Base-by-base conservation (phyloP, 202 grass and related monocot genomes). In the Dendrocalamus latiflorus region DNA sequence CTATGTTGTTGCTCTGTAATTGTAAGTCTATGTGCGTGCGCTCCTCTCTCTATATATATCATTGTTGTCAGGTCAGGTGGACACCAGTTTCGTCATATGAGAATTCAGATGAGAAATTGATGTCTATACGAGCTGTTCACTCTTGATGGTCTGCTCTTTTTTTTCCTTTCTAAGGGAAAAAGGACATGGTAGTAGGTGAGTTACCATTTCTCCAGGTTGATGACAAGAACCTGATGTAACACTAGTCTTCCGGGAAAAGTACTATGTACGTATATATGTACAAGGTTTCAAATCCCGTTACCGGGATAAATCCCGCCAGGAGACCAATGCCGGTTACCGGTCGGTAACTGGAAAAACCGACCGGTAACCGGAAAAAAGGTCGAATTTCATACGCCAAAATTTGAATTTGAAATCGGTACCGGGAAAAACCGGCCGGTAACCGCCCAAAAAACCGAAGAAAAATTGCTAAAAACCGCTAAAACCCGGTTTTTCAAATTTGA, bases 141-240 rank as follows among this genome's bases (percentile, higher is more conserved):
- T 28, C 14, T 22, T 38, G 28, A 72, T 20, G 22, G 43, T 38
- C 56, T 20, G 56, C 42, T 39, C 44, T 42, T 68, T 65, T 77
- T 77, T 84, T 91, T 77, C 53, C 53, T 56, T 51, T 76, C 86
- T 36, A 63, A 85, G 83, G 65, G 72, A 75, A 75, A 81, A 33
- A 70, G 45, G 66, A 85, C 68, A 41, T 37, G 63, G 53, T 80
- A 68, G 53, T 80, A 68, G 78, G 34, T 36, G 34, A 20, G 70
- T 68, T 49, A 36, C 78, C 62, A 66, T 87, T 83, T 83, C 67
- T 34, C 10, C 62, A 53, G 42, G 78, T 63, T 24, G 33, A 54
- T 20, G 49, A 53, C 49, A 17, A 53, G 2, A 20, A 15, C 12
- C 47, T 49, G 4, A 6, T 6, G 1, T 16, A 6, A 18, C 15